Base-by-base conservation (phyloP, 352 stramenopile genomes). In the Bremia lactucae region DNA sequence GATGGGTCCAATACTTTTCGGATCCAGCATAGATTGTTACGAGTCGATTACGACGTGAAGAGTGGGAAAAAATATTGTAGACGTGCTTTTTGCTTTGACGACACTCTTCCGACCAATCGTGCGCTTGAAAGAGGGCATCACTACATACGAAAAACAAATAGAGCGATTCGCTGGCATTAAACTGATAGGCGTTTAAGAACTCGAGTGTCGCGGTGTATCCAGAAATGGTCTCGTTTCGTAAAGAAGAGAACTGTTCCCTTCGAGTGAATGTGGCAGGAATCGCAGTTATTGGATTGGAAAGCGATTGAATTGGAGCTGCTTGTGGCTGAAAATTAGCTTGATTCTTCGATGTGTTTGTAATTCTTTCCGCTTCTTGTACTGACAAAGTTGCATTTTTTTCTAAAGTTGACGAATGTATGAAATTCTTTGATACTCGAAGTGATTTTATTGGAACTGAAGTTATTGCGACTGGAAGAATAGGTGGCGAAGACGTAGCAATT, bases 141-240 rank as follows among this genome's bases (percentile, higher is more conserved):
- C 72, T 83, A 49, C 74, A 87, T 22, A 68, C 63, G 46, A 87
- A 87, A 37, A 82, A 70, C 8, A 87, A 46, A 31, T 82, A 84
- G 24, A 87, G 39, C 13, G 55, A 59, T 37, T 84, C 68, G 45
- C 62, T 34, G 33, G 42, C 34, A 26, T 46, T 51, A n/a, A 20
- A 55, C 41, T 46, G 46, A 36, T 83, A 84, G 21, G 46, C 71
- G 36, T 66, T 51, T 10, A 87, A 51, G 26, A 71, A 82, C 33
- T 64, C 55, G 42, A 68, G 72, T 4, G 59, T 68, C 29, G 66
- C 52, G 13, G 55, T 47, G 52, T 82, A 82, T 10, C 68, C 72
- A 0, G 46, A 43, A 16, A 86, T 59, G n/a, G 53, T 50, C 23
- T 65, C 26, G 28, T 83, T 68, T 14, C 68, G n/a, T n/a, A n/a